Evolutionary conservation across 176 grass and related monocot species (phyloP), one percentile per base, ranked within the genome.

Genomic region (Bolboschoenus planiculmis): DNA sequence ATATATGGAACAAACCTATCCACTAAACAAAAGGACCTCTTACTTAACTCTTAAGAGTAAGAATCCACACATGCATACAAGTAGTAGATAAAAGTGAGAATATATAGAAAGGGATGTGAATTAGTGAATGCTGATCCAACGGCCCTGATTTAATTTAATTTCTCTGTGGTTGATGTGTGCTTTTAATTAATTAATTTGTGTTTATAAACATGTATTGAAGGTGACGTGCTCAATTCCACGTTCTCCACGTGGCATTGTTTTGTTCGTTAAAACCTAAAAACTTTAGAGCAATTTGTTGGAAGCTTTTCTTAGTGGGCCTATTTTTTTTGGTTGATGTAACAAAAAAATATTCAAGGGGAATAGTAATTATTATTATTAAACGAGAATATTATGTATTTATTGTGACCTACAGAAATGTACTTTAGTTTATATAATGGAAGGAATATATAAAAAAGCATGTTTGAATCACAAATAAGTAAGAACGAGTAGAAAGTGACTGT

Each of bases 21-120:
- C 79, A 82, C 79, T 82, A 65, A 82, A 82, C 79, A 82, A 82
- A 62, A 48, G 55, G 58, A 13, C 21, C 23, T 82, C 79, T 82
- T 82, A 82, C 79, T 82, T 82, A 82, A 82, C 57, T 65, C 58
- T 61, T 82, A 82, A 82, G 79, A 62, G 79, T 82, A 65, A 30
- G 56, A 47, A 65, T 61, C 24, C 50, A 53, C 50, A 53, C 54
- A 60, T 61, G 56, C 50, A 53, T 15, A 53, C 54, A 60, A 81
- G 56, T 48, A 47, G 57, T 47, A 48, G 36, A 62, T 29, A 13
- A 81, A 43, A 64, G 58, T 43, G 57, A 23, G 50, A 44, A 23
- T n/a, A n/a, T n/a, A n/a, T n/a, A 50, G 56, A 82, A 65, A 82
- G 59, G 39, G 42, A 62, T 40, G 56, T 39, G 56, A n/a, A n/a